Conservation (phyloP, 2,329 filamentous ascomycete genomes). For the Diaporthe aspalathi region DNA sequence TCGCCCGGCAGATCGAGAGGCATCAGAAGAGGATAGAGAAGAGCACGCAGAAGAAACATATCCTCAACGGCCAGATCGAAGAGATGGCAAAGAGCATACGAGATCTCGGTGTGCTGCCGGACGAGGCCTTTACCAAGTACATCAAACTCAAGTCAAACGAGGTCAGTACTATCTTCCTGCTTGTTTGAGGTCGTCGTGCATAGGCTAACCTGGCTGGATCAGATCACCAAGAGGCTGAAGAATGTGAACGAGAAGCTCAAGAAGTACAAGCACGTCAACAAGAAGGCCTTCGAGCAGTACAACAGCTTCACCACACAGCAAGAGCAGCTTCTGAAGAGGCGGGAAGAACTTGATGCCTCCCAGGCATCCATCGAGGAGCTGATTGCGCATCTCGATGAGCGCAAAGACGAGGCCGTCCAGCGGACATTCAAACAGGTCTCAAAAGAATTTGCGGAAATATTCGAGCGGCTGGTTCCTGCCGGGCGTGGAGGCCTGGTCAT, state of each 20-base stretch:
- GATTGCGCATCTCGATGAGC: slow-evolving; percentile 90
- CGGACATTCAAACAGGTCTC: slow-evolving; percentile 99
- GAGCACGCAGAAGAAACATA: slow-evolving; percentile 87
- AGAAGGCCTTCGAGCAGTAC: slow-evolving; percentile 99
- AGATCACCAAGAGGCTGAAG: slow-evolving; percentile 78
- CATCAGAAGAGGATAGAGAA: slow-evolving; percentile 93
- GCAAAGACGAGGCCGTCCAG: slow-evolving; percentile 98
- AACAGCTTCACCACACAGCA: slow-evolving; percentile 95
- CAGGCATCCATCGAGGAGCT: slow-evolving; percentile 91
- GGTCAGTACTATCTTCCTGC: slow-evolving; percentile 59
- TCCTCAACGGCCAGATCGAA: slow-evolving; percentile 79
- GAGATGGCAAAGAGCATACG: slow-evolving; percentile 91
- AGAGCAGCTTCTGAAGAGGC: slow-evolving; percentile 84
- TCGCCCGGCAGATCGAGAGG: slow-evolving; percentile 82
- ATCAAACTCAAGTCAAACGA: slow-evolving; percentile 82
- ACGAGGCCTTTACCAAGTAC: slow-evolving; percentile 94
- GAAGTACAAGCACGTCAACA: slow-evolving; percentile 98
- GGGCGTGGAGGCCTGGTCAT: slow-evolving; percentile 93
- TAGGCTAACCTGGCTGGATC: slow-evolving; percentile 39
- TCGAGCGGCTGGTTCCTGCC: slow-evolving; percentile 93
- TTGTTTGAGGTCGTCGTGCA: neutral
- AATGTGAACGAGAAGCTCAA: slow-evolving; percentile 94
- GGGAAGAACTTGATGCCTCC: slow-evolving; percentile 87
- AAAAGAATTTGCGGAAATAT: slow-evolving; percentile 90
- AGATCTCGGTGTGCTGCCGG: slow-evolving; percentile 90